phyloP scores from a whole-genome alignment of 2,329 filamentous ascomycete species.

The Venturia effusa region DNA sequence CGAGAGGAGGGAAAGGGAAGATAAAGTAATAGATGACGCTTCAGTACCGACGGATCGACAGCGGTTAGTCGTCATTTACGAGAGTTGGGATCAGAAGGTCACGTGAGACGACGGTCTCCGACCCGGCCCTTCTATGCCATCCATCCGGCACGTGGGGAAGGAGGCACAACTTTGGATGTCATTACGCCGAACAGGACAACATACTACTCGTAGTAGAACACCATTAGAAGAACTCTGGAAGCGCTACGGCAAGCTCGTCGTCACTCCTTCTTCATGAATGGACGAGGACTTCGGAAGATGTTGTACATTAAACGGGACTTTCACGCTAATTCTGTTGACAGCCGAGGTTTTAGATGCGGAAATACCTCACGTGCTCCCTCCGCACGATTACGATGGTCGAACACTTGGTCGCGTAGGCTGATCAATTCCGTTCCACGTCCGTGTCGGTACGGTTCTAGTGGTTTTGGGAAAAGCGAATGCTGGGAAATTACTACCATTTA shows the following conservation, averaged over 20 bases:
- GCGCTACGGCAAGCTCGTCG: neutral
- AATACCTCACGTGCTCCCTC: neutral
- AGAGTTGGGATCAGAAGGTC: neutral
- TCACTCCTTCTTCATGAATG: neutral
- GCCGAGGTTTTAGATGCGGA: neutral
- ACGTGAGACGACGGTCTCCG: neutral
- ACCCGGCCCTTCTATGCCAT: no score
- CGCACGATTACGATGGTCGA: neutral
- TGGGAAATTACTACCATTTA: neutral
- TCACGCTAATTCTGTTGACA: neutral
- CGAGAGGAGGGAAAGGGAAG: neutral
- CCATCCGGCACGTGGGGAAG: neutral
- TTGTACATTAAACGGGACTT: neutral
- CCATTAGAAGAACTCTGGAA: neutral
- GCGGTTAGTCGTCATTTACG: neutral
- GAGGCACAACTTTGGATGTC: neutral
- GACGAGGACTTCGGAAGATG: neutral
- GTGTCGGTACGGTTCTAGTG: neutral
- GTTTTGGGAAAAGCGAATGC: neutral
- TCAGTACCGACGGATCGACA: neutral
- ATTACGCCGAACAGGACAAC: neutral
- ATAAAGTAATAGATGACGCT: neutral
- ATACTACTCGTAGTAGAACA: neutral
- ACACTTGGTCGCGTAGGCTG: neutral
- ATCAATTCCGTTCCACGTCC: neutral